Base-by-base conservation (phyloP, 768 basidiomycete genomes). In the Mycena chlorophos region DNA sequence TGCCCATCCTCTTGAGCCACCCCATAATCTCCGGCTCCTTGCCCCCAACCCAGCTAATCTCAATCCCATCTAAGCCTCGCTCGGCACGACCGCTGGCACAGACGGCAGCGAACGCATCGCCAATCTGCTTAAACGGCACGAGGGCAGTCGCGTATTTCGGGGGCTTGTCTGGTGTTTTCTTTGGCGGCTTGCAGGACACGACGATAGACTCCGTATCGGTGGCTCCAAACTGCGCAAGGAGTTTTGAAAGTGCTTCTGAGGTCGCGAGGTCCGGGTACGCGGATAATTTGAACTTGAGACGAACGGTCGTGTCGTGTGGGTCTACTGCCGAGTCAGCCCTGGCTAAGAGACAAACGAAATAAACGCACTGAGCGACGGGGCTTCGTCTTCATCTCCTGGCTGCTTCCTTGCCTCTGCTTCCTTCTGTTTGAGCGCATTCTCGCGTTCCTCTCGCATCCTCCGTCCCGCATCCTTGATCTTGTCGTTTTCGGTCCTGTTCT, bases 391-490 rank as follows among this genome's bases (percentile, higher is more conserved):
- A 25, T 80, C 75, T 26, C 57, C 64, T 19, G 63, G 71, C 19
- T 61, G 64, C 49, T 67, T 63, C n/a, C 64, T 62, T 31, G 68
- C 70, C 57, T 82, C 78, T 57, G 70, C 66, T 55, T 83, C 78
- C 58, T 71, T 75, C 60, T 71, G 71, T 61, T 69, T 72, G 46
- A 82, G 42, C 52, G 78, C 83, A 52, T 75, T 78, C 62, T 86
- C 85, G 56, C 77, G 81, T 65, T 89, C 84, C 67, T 90, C 87
- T 49, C 86, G 73, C 66, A 91, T 60, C 52, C 75, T 74, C 59
- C 85, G 75, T 0, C 91, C 91, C 57, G 87, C 85, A 40, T 89
- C 88, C 68, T 87, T 89, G 49, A 93, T 84, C 37, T 75, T 78
- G 66, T 89, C 89, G 2, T 84, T 85, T 66, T 88, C 84, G 5